Evolutionary conservation across 805 yeast species (phyloP).

Genomic region (Barnettozyma californica): DNA sequence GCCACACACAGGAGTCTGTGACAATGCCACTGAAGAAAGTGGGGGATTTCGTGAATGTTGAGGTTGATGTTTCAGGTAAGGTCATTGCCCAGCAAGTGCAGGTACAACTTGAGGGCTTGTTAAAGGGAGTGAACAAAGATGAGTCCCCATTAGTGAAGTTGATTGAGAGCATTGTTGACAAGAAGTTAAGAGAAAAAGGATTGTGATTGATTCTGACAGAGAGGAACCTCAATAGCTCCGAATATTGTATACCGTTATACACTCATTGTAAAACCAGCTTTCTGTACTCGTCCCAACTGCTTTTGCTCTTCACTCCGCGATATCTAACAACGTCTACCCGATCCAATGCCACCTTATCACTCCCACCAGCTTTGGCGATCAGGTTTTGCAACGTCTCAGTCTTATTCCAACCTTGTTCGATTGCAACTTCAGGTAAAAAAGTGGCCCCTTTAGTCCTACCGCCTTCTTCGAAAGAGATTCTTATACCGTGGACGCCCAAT

Average conservation of each 20-base stretch:
- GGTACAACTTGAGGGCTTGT: slow-evolving; percentile 35
- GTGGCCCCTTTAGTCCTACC: slow-evolving; percentile 59
- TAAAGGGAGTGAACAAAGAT: slow-evolving; percentile 43
- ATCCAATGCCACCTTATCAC: slow-evolving; percentile 30
- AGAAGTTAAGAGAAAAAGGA: slow-evolving; percentile 27
- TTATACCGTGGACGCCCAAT: slow-evolving; percentile 78
- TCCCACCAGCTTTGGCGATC: slow-evolving; percentile 64
- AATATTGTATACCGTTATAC: not conserved
- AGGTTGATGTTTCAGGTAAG: slow-evolving; percentile 93
- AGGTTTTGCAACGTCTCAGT: slow-evolving; percentile 65
- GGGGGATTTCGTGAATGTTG: slow-evolving; percentile 76
- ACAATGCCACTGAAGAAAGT: slow-evolving; percentile 58
- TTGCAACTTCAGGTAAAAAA: slow-evolving; percentile 85
- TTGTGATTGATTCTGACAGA: not conserved
- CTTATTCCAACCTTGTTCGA: slow-evolving; percentile 79
- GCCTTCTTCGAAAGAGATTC: slow-evolving; percentile 42
- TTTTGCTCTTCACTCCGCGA: slow-evolving; percentile 44
- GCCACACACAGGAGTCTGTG: slow-evolving; percentile 83
- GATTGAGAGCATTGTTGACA: slow-evolving; percentile 43
- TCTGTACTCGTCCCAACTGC: slow-evolving; percentile 37
- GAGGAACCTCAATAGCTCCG: no score
- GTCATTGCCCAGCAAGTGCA: slow-evolving; percentile 82
- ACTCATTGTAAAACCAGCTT: slow-evolving; percentile 6
- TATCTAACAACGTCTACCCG: slow-evolving; percentile 47
- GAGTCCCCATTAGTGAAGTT: slow-evolving; percentile 45